A percentile compares a stretch with the other conserved stretches of the same genome.
phyloP scores from a whole-genome alignment of 2,329 filamentous ascomycete species.

The Sporothrix euskadiensis region DNA sequence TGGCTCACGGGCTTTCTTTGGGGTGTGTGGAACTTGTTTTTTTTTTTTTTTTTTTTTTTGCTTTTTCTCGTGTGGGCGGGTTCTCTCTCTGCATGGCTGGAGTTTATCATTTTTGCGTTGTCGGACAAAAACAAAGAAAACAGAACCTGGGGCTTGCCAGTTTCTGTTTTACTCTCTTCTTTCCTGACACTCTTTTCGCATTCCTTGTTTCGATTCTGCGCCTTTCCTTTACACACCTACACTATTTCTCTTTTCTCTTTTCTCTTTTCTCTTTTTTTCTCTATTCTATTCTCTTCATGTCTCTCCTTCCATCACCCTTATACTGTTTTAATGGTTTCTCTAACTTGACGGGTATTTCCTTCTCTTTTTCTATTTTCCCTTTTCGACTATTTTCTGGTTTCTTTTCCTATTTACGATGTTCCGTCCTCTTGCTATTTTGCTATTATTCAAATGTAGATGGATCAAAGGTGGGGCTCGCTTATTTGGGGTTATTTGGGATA shows the following conservation, averaged over 20 bases:
- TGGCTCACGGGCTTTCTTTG: neutral
- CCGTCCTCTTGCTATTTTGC: neutral
- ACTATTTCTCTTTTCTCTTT: neutral
- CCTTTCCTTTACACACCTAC: neutral
- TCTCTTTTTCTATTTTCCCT: neutral
- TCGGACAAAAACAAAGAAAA: conserved; percentile 29
- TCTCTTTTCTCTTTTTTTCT: conserved; percentile 1
- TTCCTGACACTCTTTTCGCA: conserved; percentile 6
- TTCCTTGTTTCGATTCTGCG: neutral
- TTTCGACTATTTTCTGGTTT: neutral
- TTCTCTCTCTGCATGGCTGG: conserved; percentile 32
- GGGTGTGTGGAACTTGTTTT: conserved; percentile 15
- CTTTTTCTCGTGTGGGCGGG: conserved; percentile 18
- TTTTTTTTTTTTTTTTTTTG: conserved; percentile 14
- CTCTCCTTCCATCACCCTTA: conserved; percentile 16
- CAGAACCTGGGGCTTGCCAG: conserved; percentile 20
- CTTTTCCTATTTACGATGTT: neutral
- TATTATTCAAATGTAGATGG: conserved; percentile 7
- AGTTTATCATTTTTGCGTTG: conserved; percentile 30
- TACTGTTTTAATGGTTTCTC: conserved; percentile 22
- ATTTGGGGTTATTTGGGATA: conserved; percentile 12
- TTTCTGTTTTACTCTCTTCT: conserved; percentile 13
- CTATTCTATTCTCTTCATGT: neutral
- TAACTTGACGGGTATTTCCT: neutral
- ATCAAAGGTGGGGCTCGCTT: neutral